phyloP scores from a whole-genome alignment of 2,329 filamentous ascomycete species.

The Huntiella moniliformis region DNA sequence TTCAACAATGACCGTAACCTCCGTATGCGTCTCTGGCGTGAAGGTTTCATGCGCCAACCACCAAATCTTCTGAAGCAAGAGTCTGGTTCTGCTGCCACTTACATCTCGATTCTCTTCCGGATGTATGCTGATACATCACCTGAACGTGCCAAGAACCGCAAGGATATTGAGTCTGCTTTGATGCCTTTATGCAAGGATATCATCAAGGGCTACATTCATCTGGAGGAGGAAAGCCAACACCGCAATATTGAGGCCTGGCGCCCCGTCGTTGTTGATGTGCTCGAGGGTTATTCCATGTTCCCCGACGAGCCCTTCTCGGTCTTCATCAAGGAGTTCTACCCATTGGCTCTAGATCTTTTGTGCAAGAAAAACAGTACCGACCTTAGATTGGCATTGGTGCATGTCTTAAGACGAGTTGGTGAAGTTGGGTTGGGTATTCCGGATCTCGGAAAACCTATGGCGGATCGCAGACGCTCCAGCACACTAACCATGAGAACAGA shows the following conservation, averaged over 20 bases:
- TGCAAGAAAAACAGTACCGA: conserved; percentile 66
- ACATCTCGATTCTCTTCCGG: conserved; percentile 84
- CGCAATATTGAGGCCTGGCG: conserved; percentile 94
- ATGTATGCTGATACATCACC: conserved; percentile 89
- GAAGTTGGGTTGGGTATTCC: conserved; percentile 49
- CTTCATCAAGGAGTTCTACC: conserved; percentile 70
- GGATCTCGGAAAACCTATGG: conserved; percentile 20
- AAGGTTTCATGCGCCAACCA: conserved; percentile 99
- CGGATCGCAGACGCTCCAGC: conserved; percentile 19
- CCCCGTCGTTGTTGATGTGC: conserved; percentile 87
- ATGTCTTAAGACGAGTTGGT: conserved; percentile 62
- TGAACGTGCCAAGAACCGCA: conserved; percentile 60
- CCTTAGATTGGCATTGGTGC: conserved; percentile 57
- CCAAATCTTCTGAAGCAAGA: conserved; percentile 97
- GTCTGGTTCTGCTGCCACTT: conserved; percentile 77
- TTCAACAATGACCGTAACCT: conserved; percentile 98
- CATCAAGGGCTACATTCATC: conserved; percentile 60
- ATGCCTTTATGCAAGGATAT: conserved; percentile 94
- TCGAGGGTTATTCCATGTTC: conserved; percentile 82
- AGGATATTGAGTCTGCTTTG: conserved; percentile 75
- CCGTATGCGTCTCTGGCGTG: conserved; percentile 81
- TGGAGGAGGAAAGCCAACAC: conserved; percentile 93
- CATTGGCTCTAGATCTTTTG: conserved; percentile 64
- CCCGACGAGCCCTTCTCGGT: conserved; percentile 60
- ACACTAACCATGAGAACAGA: conserved; percentile 14